Conservation (phyloP, 129 eudicot genomes). For the Tagetes patula region DNA sequence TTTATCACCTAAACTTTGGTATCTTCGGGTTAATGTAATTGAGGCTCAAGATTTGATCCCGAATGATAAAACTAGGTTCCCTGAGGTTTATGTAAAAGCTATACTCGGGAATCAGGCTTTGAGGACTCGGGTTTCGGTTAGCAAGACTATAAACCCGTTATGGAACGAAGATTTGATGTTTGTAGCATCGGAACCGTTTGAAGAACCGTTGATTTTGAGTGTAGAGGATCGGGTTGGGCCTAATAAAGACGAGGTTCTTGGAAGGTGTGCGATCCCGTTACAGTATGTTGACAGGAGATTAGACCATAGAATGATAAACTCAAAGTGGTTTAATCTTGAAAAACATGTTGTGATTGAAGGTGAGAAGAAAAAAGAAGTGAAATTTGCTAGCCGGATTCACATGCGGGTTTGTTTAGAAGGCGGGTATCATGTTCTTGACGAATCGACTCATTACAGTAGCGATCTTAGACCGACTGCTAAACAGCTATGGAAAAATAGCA, state of each 20-base stretch:
- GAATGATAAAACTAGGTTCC: conserved; percentile 40
- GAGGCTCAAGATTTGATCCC: conserved; percentile 49
- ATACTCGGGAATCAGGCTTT: conserved; percentile 45
- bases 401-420: conserved; percentile 53
- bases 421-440: conserved; percentile 54
- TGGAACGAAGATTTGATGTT: conserved; percentile 52
- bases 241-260: conserved; percentile 40
- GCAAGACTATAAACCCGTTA: conserved; percentile 41
- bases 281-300: conserved; percentile 46
- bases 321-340: conserved; percentile 51
- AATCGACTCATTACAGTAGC: conserved; percentile 51
- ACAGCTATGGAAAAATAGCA: conserved; percentile 46
- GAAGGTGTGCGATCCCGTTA: conserved; percentile 49
- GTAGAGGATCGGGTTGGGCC: conserved; percentile 53
- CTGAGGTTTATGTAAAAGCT: conserved; percentile 51
- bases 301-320: conserved; percentile 39
- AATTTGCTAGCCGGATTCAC: conserved; percentile 41
- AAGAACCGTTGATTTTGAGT: conserved; percentile 47
- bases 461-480: conserved; percentile 49
- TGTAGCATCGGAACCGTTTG: conserved; percentile 39
- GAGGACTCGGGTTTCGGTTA: conserved; percentile 40
- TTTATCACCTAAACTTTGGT: conserved; percentile 56
- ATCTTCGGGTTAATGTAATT: conserved; percentile 50
- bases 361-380: conserved; percentile 21
- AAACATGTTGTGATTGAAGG: conserved; percentile 43